These are phyloP conservation scores for Drechslerella stenobrocha DNA, from an alignment of 2,329 filamentous ascomycete species.

Conservation along the genomic window DNA sequence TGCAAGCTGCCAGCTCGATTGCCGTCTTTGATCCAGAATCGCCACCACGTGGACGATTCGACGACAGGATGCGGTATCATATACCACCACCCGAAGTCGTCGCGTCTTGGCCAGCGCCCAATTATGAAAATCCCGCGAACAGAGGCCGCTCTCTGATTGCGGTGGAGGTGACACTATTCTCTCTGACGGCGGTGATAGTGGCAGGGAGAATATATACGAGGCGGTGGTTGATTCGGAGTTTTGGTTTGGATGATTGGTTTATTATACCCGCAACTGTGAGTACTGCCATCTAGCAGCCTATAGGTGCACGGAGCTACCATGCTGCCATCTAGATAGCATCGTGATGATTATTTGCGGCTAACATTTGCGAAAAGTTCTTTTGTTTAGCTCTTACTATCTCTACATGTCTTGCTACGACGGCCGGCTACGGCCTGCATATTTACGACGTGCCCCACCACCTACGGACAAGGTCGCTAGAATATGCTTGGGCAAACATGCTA, in stretches of 20 bases:
- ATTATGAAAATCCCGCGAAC: conserved; percentile 58
- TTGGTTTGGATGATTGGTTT: conserved; percentile 45
- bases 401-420: conserved; percentile 46
- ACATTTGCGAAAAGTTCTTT: conserved; percentile 14
- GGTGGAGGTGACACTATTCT: conserved; percentile 56
- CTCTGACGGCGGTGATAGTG: conserved; percentile 57
- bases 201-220: conserved; percentile 56
- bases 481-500: conserved; percentile 46
- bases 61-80: conserved; percentile 29
- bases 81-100: conserved; percentile 57
- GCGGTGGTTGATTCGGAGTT: conserved; percentile 37
- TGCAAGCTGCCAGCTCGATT: neutral
- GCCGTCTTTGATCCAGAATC: neutral
- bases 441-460: conserved; percentile 43
- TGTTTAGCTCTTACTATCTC: conserved; percentile 44
- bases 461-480: conserved; percentile 41
- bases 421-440: conserved; percentile 46
- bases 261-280: conserved; percentile 43
- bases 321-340: too few relatives aligned
- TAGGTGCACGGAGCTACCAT: neutral
- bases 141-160: conserved; percentile 58
- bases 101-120: conserved; percentile 59
- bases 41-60: conserved; percentile 10
- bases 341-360: too few relatives aligned
- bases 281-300: conserved; percentile 1